Base-by-base conservation (phyloP, 164 flowering plant genomes). In the Umbilicus rupestris region DNA sequence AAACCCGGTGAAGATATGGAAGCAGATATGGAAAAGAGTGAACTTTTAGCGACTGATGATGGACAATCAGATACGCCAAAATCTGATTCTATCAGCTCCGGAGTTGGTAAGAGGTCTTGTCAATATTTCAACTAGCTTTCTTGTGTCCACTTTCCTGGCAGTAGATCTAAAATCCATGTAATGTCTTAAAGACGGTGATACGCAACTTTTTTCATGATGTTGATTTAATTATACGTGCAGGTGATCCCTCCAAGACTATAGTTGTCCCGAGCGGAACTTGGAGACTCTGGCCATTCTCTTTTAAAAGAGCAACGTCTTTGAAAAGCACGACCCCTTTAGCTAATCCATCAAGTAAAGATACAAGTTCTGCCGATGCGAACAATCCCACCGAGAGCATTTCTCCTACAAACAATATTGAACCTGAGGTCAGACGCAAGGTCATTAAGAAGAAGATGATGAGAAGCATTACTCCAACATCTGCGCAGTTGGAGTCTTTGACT, bases 401-500 rank as follows among this genome's bases (percentile, higher is more conserved):
- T 70, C 64, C 28, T 33, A 69, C 68, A 45, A 73, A 33, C 28
- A 71, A 73, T 26, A 70, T 22, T 6, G 22, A 67, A 57, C 68
- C 63, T 66, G 62, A 35, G 22, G 20, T 31, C 15, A 73, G 67
- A 49, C 49, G 76, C 41, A 86, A 72, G 50, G 44, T 55, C 57
- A 62, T 50, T 19, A 84, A 77, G 71, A 85, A 77, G 78, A 81
- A 72, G 72, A 71, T 79, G 17, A 82, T 80, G 11, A 82, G 76
- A 68, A 71, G 73, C 39, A 67, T 70, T 35, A 76, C 80, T 70
- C 97, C 98, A 57, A 86, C 96, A 47, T 85, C 98, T 24, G 91
- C 92, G 65, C 89, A 95, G 76, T 77, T 95, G 72, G 85, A 87
- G 41, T 82, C 96, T 59, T 78, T 95, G 79, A 77, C 86, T 75